These are phyloP conservation scores for Fusarium sp. DNA, from an alignment of 2,329 filamentous ascomycete species.

Conservation along the genomic window DNA sequence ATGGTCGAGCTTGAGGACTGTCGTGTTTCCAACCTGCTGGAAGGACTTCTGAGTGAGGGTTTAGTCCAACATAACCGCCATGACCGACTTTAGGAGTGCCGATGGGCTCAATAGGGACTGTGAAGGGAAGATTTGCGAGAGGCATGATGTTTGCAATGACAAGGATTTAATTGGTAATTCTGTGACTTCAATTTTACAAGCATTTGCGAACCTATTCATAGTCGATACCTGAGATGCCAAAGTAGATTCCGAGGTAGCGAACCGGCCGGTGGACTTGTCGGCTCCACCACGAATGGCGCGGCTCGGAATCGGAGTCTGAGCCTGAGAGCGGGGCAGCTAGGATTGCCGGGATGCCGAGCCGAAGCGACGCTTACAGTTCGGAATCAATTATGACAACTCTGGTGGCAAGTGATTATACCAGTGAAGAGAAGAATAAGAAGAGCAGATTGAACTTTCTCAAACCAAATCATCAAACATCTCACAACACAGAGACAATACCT, in stretches of 20 bases:
- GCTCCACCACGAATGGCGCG: neutral
- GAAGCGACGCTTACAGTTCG: neutral
- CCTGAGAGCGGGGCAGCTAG: rapidly evolving
- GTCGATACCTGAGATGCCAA: neutral
- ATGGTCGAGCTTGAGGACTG: neutral
- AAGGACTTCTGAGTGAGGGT: constrained; percentile 7
- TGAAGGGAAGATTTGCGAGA: neutral
- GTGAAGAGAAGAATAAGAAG: neutral
- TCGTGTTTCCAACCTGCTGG: constrained; percentile 3
- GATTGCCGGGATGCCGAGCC: constrained; percentile 1
- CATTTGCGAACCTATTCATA: neutral
- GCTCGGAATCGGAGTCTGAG: neutral
- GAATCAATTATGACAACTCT: neutral
- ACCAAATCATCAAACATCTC: neutral
- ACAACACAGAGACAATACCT: neutral
- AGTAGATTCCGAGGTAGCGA: constrained; percentile 3
- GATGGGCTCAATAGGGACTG: constrained; percentile 3
- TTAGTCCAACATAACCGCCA: neutral
- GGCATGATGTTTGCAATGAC: neutral
- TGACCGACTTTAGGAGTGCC: neutral
- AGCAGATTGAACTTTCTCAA: neutral
- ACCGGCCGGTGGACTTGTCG: neutral
- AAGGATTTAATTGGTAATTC: neutral
- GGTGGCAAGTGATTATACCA: rapidly evolving
- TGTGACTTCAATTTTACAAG: rapidly evolving